phyloP scores from a whole-genome alignment of 1,284 basidiomycete species.

The Apiotrichum laibachii region DNA sequence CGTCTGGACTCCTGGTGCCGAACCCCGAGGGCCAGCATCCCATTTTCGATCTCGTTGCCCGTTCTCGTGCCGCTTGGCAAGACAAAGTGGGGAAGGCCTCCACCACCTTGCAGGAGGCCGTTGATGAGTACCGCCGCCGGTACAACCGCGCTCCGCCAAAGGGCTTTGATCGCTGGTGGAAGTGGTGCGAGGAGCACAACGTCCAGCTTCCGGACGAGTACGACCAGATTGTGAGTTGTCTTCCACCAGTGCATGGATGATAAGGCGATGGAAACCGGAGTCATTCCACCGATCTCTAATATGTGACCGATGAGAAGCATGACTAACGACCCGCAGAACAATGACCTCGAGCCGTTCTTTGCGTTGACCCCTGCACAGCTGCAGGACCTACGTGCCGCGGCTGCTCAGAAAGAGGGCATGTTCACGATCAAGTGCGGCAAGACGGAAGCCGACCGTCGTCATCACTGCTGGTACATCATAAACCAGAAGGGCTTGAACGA shows the following conservation, averaged over 20 bases:
- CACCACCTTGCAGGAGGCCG: slow-evolving; percentile 48
- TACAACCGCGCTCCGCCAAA: slow-evolving; percentile 49
- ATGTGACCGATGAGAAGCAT: too few relatives aligned
- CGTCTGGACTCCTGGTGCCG: slow-evolving; percentile 39
- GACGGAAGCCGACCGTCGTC: slow-evolving; percentile 4
- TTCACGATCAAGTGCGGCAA: slow-evolving; percentile 42
- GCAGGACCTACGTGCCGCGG: slow-evolving; percentile 21
- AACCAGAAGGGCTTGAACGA: slow-evolving; percentile 32
- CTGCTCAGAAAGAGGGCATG: slow-evolving; percentile 35
- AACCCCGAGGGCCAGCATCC: slow-evolving; percentile 47
- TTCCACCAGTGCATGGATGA: neutral
- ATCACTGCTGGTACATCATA: slow-evolving; percentile 28
- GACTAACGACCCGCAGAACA: slow-evolving; percentile 24
- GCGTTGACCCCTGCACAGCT: slow-evolving; percentile 34
- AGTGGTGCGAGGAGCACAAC: slow-evolving; percentile 33
- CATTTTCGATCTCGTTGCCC: slow-evolving; percentile 49
- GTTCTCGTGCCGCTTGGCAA: slow-evolving; percentile 47
- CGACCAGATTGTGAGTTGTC: slow-evolving; percentile 45
- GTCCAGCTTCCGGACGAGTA: slow-evolving; percentile 50
- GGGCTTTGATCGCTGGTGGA: slow-evolving; percentile 48
- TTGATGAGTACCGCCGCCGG: slow-evolving; percentile 50
- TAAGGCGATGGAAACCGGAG: neutral
- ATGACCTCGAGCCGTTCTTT: slow-evolving; percentile 48
- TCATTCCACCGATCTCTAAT: too few relatives aligned
- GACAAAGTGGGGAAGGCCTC: slow-evolving; percentile 48